A percentile compares a stretch with the other conserved stretches of the same genome.
phyloP scores from a whole-genome alignment of 768 basidiomycete species.

The Coprinopsis strossmayeri region DNA sequence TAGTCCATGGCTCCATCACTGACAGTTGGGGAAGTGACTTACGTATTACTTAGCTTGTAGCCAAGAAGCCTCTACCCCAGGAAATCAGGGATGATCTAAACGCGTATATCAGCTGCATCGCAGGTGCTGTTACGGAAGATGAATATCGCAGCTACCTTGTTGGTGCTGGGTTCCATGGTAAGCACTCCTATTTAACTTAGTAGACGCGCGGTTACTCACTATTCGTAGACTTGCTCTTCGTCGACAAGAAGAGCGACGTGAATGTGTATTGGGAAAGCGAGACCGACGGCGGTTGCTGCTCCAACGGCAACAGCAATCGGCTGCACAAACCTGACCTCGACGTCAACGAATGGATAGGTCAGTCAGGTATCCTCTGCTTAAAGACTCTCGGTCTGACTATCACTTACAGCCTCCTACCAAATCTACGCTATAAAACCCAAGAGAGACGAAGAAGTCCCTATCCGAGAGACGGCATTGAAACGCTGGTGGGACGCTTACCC shows the following conservation, averaged over 20 bases:
- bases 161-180: slow-evolving; percentile 38
- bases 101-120: slow-evolving; percentile 38
- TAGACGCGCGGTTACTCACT: background rate
- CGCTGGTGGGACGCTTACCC: slow-evolving; percentile 56
- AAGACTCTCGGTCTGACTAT: background rate
- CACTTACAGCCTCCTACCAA: slow-evolving; percentile 43
- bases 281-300: background rate
- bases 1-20: too few relatives aligned
- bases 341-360: slow-evolving; percentile 39
- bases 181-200: background rate
- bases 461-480: slow-evolving; percentile 24
- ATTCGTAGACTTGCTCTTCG: slow-evolving; percentile 32
- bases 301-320: slow-evolving; percentile 11
- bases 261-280: slow-evolving; percentile 24
- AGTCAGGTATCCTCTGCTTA: too few relatives aligned
- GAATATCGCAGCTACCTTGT: slow-evolving; percentile 32
- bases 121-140: slow-evolving; percentile 34
- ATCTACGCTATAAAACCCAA: slow-evolving; percentile 36
- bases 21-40: too few relatives aligned
- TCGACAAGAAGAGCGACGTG: slow-evolving; percentile 35
- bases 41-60: slow-evolving; percentile 49
- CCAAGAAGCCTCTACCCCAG: slow-evolving; percentile 36
- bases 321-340: slow-evolving; percentile 23
- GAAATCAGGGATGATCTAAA: slow-evolving; percentile 32
- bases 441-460: slow-evolving; percentile 4